Percentiles rank a stretch among this genome's conserved stretches.
phyloP scores from a whole-genome alignment of 495 filamentous ascomycete species.

The Penicillium malachiteum region DNA sequence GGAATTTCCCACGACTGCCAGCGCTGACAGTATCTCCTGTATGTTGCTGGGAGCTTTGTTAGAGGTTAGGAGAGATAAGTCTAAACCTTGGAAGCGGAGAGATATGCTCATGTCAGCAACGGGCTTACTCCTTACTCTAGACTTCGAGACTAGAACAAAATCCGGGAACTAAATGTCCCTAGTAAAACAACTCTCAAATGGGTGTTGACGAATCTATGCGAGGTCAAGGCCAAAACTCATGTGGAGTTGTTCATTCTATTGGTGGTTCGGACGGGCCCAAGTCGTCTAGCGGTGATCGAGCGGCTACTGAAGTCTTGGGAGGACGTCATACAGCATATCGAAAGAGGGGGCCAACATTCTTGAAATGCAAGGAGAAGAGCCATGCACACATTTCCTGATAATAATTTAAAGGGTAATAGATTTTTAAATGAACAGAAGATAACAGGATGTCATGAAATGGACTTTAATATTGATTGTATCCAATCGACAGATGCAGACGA shows the following conservation, averaged over 20 bases:
- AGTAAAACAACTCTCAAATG: constrained; percentile 8
- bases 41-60: constrained; percentile 4
- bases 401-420: too few species aligned
- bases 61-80: constrained; percentile 7
- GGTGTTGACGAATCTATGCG: not conserved
- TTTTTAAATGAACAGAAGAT: too few species aligned
- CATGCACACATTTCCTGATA: constrained; percentile 9
- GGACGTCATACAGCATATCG: constrained; percentile 21
- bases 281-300: constrained; percentile 8
- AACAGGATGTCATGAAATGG: too few species aligned
- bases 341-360: constrained; percentile 18
- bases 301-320: not conserved
- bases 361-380: constrained; percentile 13
- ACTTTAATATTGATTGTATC: too few species aligned
- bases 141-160: not conserved
- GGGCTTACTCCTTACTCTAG: constrained; percentile 10
- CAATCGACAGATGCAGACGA: not conserved
- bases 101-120: constrained; percentile 25
- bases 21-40: constrained; percentile 5
- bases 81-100: constrained; percentile 15
- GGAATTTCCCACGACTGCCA: not conserved
- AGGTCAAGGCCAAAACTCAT: constrained; percentile 21
- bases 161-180: not conserved
- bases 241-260: constrained; percentile 8
- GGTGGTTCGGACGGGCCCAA: constrained; percentile 7